A percentile compares a stretch with the other conserved stretches of the same genome.
These are phyloP conservation scores for Agrostemma githago DNA, from an alignment of 148 eudicot species.

Conservation along the genomic window DNA sequence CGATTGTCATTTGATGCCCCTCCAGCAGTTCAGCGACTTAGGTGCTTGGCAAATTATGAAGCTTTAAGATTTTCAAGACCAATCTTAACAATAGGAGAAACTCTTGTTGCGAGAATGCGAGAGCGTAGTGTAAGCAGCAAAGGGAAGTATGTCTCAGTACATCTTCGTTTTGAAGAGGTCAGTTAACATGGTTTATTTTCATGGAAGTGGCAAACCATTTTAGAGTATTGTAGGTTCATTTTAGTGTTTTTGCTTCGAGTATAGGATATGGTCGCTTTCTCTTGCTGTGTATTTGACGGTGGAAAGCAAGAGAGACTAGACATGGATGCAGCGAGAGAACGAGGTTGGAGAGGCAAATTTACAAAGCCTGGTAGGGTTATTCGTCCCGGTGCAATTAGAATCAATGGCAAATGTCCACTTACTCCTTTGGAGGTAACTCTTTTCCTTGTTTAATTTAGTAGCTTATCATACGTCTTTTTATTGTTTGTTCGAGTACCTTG, in stretches of 20 bases:
- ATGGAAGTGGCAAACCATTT: constrained; percentile 4
- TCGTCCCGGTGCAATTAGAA: constrained; percentile 83
- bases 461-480: background rate
- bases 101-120: constrained; percentile 83
- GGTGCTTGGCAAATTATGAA: constrained; percentile 93
- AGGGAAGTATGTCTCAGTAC: constrained; percentile 94
- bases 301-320: constrained; percentile 67
- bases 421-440: constrained; percentile 89
- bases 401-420: constrained; percentile 90
- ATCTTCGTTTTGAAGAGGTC: constrained; percentile 99
- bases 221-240: constrained; percentile 6
- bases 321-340: constrained; percentile 96
- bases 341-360: constrained; percentile 98
- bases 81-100: constrained; percentile 61
- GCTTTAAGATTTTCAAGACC: constrained; percentile 83
- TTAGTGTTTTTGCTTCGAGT: constrained; percentile 7
- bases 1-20: constrained; percentile 94
- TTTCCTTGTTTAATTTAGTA: background rate
- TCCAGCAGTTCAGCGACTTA: constrained; percentile 77
- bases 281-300: constrained; percentile 93
- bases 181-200: constrained; percentile 22
- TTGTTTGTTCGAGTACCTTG: background rate
- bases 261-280: constrained; percentile 99
- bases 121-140: constrained; percentile 67
- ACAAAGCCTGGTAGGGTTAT: constrained; percentile 86